Conservation (phyloP, 164 flowering plant species). For the Euptelea pleiosperma region DNA sequence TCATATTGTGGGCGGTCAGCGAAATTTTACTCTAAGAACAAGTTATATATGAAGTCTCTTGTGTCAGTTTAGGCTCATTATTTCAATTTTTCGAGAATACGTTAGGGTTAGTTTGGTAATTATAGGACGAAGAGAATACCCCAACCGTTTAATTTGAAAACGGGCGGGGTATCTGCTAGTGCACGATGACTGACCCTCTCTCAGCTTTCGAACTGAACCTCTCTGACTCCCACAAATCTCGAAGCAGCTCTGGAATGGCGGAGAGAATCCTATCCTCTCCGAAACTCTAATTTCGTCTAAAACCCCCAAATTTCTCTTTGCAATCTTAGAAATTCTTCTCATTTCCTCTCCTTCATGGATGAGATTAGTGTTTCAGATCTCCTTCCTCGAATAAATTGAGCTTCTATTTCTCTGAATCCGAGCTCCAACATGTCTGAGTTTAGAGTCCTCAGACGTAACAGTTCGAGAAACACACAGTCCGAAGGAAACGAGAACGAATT, state of each 20-base stretch:
- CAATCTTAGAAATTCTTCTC: not conserved
- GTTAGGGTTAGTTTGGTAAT: no score
- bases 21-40: no score
- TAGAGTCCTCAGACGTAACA: not conserved
- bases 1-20: no score
- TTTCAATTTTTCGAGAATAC: no score
- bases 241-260: conserved; percentile 3
- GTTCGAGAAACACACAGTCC: conserved; percentile 8
- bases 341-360: not conserved
- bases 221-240: not conserved
- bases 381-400: not conserved
- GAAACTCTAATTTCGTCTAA: not conserved
- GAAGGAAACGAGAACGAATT: conserved; percentile 49
- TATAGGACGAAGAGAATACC: no score
- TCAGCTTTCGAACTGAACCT: not conserved
- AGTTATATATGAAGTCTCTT: no score
- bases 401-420: not conserved
- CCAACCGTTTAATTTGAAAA: conserved; percentile 10
- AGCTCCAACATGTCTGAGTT: conserved; percentile 4
- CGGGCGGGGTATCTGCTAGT: conserved; percentile 4
- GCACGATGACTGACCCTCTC: no score
- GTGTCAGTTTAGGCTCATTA: no score
- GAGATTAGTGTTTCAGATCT: not conserved
- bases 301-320: not conserved
- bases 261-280: not conserved